phyloP scores from a whole-genome alignment of 345 rosid genomes.

The Lepidium sativum region DNA sequence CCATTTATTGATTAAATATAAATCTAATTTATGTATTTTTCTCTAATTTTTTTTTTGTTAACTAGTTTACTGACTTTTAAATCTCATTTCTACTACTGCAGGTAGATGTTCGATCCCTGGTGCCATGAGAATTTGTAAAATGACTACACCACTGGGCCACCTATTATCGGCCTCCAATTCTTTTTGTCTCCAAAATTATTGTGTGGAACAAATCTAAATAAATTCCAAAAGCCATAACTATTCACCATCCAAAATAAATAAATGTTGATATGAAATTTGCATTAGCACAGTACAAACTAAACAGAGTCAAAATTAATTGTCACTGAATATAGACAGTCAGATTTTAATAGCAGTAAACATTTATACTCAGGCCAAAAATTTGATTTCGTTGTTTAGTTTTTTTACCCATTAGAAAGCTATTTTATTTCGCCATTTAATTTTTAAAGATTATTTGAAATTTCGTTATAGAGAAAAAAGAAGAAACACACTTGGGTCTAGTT shows the following conservation, averaged over 20 bases:
- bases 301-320: neutral
- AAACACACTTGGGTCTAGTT: slow-evolving; percentile 3
- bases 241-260: neutral
- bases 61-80: too few species aligned
- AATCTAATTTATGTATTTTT: too few species aligned
- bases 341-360: neutral
- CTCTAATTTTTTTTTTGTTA: too few species aligned
- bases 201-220: too few species aligned
- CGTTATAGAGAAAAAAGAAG: neutral
- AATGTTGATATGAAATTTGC: neutral
- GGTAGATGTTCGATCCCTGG: too few species aligned
- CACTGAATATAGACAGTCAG: slow-evolving; percentile 11
- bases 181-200: too few species aligned
- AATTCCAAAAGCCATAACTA: too few species aligned
- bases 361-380: neutral
- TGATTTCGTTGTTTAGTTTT: neutral
- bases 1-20: too few species aligned
- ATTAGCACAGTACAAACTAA: neutral
- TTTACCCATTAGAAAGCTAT: neutral
- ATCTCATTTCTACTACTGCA: too few species aligned
- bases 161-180: too few species aligned
- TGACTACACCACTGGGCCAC: too few species aligned
- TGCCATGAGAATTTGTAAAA: too few species aligned
- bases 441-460: neutral
- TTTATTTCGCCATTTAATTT: neutral